Evolutionary conservation across 2,329 filamentous ascomycete species (phyloP), one percentile per base, ranked within the genome.

Genomic region (Fusarium equiseti): DNA sequence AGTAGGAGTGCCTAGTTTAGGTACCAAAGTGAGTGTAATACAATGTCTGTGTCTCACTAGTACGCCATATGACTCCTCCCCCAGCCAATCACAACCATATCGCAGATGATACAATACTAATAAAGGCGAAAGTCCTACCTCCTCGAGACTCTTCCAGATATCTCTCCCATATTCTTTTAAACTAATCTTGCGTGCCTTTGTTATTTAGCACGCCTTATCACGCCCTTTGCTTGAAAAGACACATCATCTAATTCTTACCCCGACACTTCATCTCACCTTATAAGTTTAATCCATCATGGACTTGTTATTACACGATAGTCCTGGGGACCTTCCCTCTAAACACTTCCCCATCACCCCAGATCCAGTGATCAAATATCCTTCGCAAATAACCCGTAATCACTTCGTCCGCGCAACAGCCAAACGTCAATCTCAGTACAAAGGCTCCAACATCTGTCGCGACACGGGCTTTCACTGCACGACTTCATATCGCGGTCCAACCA

Each of bases 331-430:
- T 61, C 63, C 73, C 31, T 58, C 62, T 43, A 72, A 71, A 48
- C 73, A 76, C 49, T 67, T 76, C 15, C 71, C 63, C 12, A 24
- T 59, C 5, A 51, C 40, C 42, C n/a, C 49, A 18, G 43, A 24
- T 43, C 59, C 31, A 70, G 56, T 16, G 24, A n/a, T 55, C n/a
- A 74, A 59, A 31, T 57, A 64, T 12, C 54, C 66, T n/a, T 50
- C 58, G 13, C 68, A 73, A 18, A 74, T 67, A 24, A 73, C 74
- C 8, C 73, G 69, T 54, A 78, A 76, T 54, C 75, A 79, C 58
- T 69, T 78, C 31, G 66, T 80, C 59, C 79, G 78, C 57, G 76
- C 75, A 48, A 73, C 74, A 42, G 78, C 78, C 20, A 79, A 79
- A 63, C 77, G 75, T 18, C 73, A 78, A 45, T 74, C 72, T 18